phyloP scores from a whole-genome alignment of 1,284 basidiomycete genomes.

The Ganoderma boninense region DNA sequence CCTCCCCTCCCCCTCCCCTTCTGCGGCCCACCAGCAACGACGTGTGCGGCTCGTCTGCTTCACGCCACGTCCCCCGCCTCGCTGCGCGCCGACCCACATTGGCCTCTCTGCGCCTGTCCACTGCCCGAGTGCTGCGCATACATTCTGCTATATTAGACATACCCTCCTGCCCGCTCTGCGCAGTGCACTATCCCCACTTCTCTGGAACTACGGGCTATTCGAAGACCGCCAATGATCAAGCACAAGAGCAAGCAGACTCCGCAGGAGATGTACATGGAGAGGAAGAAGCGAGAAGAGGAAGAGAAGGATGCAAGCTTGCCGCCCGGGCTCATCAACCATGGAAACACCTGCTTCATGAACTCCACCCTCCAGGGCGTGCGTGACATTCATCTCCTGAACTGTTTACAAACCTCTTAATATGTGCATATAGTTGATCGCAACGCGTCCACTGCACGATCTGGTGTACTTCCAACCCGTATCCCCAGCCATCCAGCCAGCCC shows the following conservation, averaged over 20 bases:
- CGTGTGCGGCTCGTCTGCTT: slow-evolving; percentile 11
- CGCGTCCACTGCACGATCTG: slow-evolving; percentile 66
- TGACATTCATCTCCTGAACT: slow-evolving; percentile 14
- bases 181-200: not conserved
- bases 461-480: slow-evolving; percentile 62
- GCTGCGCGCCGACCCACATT: slow-evolving; percentile 23
- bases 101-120: slow-evolving; percentile 18
- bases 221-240: slow-evolving; percentile 57
- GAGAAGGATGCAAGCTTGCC: slow-evolving; percentile 67
- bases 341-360: slow-evolving; percentile 95
- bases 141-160: slow-evolving; percentile 19
- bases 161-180: not conserved
- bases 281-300: slow-evolving; percentile 66
- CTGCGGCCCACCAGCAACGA: slow-evolving; percentile 7
- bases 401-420: not conserved
- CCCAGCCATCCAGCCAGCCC: slow-evolving; percentile 46
- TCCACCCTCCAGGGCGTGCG: slow-evolving; percentile 78
- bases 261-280: slow-evolving; percentile 68
- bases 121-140: slow-evolving; percentile 28
- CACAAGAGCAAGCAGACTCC: slow-evolving; percentile 58
- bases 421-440: slow-evolving; percentile 65
- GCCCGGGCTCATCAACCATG: slow-evolving; percentile 85
- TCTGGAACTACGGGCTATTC: not conserved
- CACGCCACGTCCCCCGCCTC: slow-evolving; percentile 8
- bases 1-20: not conserved